Evolutionary conservation across 202 grass and related monocot species (phyloP), one percentile per base, ranked within the genome.

Genomic region (Saccharum hybrid): DNA sequence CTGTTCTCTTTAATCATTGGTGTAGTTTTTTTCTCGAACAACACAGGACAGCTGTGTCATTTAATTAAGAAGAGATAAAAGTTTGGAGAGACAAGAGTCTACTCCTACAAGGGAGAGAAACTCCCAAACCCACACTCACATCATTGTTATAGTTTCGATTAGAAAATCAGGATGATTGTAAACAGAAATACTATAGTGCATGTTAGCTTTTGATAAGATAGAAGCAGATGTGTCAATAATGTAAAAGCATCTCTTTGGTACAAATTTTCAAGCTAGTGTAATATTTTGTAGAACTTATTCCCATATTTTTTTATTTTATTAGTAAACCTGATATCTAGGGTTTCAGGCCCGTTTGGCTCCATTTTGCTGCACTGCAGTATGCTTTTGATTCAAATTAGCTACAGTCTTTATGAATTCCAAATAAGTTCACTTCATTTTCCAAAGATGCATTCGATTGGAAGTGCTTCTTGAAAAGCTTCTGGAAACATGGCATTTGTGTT

Each of bases 161-260:
- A 60, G 14, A 39, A 63, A 68, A 66, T 88, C 16, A 77, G 8
- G 23, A 63, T 51, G 18, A 30, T 65, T 71, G 60, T 7, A 63
- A 54, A 82, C 48, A 30, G 46, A 76, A 85, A 72, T 77, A 51
- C 30, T 8, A 31, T 31, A 46, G 40, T 40, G 38, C 31, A 48
- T 22, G 7, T 49, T 65, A 59, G 37, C 16, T 82, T 61, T 67
- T 67, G 33, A 66, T 66, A 67, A 72, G n/a, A 72, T 82, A 75
- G 4, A 43, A 77, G 38, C 6, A 67, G 19, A 66, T 66, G 41
- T 19, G 65, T 77, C 30, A 82, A 8, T 49, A 66, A 65, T 4
- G 0, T 22, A 81, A 71, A 71, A 60, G n/a, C 60, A 49, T 16
- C 46, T 23, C 8, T 82, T 79, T 68, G 43, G 66, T 79, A 71